Conservation (phyloP, 768 basidiomycete species). For the Tulasnella sp. region DNA sequence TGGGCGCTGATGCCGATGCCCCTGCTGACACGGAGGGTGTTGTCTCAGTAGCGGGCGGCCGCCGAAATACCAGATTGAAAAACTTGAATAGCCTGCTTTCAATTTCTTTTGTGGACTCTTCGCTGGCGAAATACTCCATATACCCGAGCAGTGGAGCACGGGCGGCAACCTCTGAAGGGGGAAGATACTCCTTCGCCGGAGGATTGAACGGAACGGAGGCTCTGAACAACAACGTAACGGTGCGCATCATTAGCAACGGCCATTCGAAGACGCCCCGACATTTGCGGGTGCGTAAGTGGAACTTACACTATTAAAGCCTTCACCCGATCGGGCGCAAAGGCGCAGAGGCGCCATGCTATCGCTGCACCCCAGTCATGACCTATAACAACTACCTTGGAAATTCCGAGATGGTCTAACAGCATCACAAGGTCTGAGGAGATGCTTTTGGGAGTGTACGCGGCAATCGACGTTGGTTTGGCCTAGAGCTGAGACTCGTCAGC, state of each 20-base stretch:
- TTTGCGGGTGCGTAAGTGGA: background rate
- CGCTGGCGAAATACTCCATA: slow-evolving; percentile 65
- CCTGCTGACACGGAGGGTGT: background rate
- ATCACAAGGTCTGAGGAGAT: slow-evolving; percentile 67
- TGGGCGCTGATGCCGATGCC: no score
- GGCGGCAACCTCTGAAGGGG: slow-evolving; percentile 57
- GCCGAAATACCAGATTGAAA: slow-evolving; percentile 31
- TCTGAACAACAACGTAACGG: background rate
- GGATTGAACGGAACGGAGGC: slow-evolving; percentile 66
- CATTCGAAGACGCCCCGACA: background rate
- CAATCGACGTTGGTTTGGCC: slow-evolving; percentile 60
- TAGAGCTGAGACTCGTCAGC: slow-evolving; percentile 10
- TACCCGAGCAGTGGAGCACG: slow-evolving; percentile 65
- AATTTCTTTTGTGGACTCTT: slow-evolving; percentile 57
- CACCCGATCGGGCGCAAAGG: slow-evolving; percentile 71
- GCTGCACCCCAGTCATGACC: slow-evolving; percentile 84
- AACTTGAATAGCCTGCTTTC: slow-evolving; percentile 51
- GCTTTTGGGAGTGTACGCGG: slow-evolving; percentile 62
- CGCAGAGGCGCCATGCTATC: slow-evolving; percentile 64
- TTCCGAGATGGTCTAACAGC: slow-evolving; percentile 58
- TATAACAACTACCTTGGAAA: slow-evolving; percentile 52
- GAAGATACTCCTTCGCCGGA: slow-evolving; percentile 53
- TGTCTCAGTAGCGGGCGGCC: background rate
- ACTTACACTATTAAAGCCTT: slow-evolving; percentile 63
- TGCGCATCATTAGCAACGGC: background rate